Conservation (phyloP, 139 green algal genomes). For the Zygnema circumcarinatum region DNA sequence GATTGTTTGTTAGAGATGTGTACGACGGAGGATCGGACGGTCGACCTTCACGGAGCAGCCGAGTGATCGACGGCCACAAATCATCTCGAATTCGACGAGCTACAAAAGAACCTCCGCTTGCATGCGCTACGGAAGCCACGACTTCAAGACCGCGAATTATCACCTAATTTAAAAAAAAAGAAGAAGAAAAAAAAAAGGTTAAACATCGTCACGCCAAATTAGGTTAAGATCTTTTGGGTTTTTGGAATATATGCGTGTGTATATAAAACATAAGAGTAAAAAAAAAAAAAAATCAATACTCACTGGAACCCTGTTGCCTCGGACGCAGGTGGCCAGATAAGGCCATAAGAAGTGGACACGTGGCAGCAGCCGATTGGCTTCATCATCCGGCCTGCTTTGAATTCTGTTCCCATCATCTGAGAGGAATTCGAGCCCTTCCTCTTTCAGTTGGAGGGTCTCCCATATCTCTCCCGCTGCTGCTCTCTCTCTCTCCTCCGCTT, state of each 20-base stretch:
- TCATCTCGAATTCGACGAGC: slow-evolving; percentile 18
- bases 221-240: too few species aligned
- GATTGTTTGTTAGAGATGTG: not conserved
- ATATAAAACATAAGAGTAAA: not conserved
- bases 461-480: slow-evolving; percentile 1
- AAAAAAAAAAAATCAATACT: not conserved
- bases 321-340: not conserved
- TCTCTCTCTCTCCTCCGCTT: not conserved
- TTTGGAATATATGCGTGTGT: too few species aligned
- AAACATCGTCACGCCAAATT: too few species aligned
- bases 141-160: slow-evolving; percentile 21
- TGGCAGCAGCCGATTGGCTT: slow-evolving; percentile 38
- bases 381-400: slow-evolving; percentile 30
- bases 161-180: not conserved
- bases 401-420: not conserved
- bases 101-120: slow-evolving; percentile 1
- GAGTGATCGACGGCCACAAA: not conserved
- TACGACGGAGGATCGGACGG: not conserved
- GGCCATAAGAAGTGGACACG: slow-evolving; percentile 44
- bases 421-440: not conserved
- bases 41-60: not conserved
- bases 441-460: not conserved
- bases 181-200: not conserved
- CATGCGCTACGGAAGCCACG: not conserved
- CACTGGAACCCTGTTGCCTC: not conserved